These are phyloP conservation scores for Beauveria australis DNA, from an alignment of 2,329 filamentous ascomycete genomes.

Conservation along the genomic window DNA sequence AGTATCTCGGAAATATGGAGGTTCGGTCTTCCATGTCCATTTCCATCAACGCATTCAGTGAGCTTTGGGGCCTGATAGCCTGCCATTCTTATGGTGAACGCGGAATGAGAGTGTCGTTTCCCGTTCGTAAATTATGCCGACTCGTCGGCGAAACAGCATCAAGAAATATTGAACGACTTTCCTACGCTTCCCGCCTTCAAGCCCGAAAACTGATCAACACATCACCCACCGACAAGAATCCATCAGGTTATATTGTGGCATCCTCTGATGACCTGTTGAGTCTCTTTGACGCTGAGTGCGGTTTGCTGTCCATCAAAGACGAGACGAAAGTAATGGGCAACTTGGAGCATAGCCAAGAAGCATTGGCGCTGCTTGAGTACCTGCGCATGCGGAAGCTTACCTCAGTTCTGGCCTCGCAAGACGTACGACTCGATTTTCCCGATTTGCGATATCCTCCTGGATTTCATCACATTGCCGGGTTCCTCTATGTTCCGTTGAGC, in stretches of 20 bases:
- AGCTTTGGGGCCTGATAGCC: constrained; percentile 81
- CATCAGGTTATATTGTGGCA: constrained; percentile 82
- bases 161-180: constrained; percentile 78
- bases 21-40: constrained; percentile 94
- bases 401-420: constrained; percentile 69
- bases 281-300: constrained; percentile 82
- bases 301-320: constrained; percentile 73
- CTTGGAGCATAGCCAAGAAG: constrained; percentile 70
- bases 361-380: constrained; percentile 77
- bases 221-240: constrained; percentile 69
- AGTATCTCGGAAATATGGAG: constrained; percentile 82
- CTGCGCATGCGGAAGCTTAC: constrained; percentile 66
- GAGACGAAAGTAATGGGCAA: constrained; percentile 80
- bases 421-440: constrained; percentile 68
- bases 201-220: constrained; percentile 85
- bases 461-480: constrained; percentile 67
- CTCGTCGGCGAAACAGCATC: constrained; percentile 80
- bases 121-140: constrained; percentile 85
- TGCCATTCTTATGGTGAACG: constrained; percentile 71
- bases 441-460: constrained; percentile 74
- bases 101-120: constrained; percentile 87
- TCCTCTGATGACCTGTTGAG: constrained; percentile 79
- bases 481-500: constrained; percentile 76
- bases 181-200: constrained; percentile 76
- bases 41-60: constrained; percentile 76